Evolutionary conservation across 2,329 filamentous ascomycete species (phyloP), one percentile per base, ranked within the genome.

Genomic region (Alternaria infectoria): DNA sequence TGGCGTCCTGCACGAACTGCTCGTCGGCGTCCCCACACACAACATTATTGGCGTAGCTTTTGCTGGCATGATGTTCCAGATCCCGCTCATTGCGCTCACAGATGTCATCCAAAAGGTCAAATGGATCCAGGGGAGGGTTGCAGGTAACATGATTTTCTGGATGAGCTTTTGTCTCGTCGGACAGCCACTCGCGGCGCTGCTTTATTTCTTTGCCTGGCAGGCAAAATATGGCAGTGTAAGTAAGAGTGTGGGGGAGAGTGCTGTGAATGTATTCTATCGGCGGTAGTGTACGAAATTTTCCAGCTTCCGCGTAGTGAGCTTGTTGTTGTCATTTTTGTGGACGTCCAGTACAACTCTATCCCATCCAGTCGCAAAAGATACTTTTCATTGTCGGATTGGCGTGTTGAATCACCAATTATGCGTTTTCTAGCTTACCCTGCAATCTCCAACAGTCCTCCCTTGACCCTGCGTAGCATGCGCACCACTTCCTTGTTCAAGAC

Each of bases 201-300:
- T 97, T 78, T 99, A 99, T 80, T 99, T 97, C 80, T 98, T 98
- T 78, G 94, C 94, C 2, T 99, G 96, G 95, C 95, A 98, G 82
- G 93, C 93, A 59, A 98, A 98, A 83, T 97, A 97, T 77, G 96
- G 96, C 12, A 93, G 90, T 73, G 90, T 94, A 21, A 92, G 83
- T 11, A 77, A 74, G 60, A 69, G 74, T 61, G 70, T 71, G 5
- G 66, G 71, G 21, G 68, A 72, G 19, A 77, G 71, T 45, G 62
- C 62, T 46, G 69, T 72, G 28, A 63, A 70, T 44, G 56, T 76
- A 28, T 73, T 76, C 46, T 49, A 44, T 11, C 59, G 70, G 55
- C 67, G 72, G 8, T 75, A 59, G 56, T 21, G 7, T 23, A n/a
- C 30, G 8, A 25, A 9, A 17, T 32, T 40, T n/a, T 36, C 19